Evolutionary conservation across 345 rosid genomes (phyloP), one percentile per base, ranked within the genome.

Genomic region (Eucalyptus cloeziana): DNA sequence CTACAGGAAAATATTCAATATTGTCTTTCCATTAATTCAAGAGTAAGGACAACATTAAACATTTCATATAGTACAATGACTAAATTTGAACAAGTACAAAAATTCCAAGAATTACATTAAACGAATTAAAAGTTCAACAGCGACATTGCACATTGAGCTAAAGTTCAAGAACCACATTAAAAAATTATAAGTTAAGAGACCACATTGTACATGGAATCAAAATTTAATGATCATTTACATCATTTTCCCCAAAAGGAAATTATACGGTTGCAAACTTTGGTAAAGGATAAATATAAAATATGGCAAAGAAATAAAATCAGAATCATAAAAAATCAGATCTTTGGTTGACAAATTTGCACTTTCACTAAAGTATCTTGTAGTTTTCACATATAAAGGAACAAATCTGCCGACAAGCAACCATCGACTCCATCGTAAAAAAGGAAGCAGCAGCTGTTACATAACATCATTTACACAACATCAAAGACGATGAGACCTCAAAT

Each of bases 1-100:
- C 3, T 24, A 56, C 2, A 56, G 0, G 0, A 24, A 56, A 24
- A 56, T 4, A 2, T 56, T 10, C 0, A 22, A 10, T 56, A 22
- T 56, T 22, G 5, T 9, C 3, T 24, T 56, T 56, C 13, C 10
- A 7, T 52, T 19, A 19, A 52, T 52, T 52, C 10, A 7, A 52
- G 4, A 19, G 19, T 0, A 52, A 52, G 0, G 24, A 19, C 58
- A 56, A 24, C 6, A 9, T 56, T 56, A 8, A 56, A 56, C 62
- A 8, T 56, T 56, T 56, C 30, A 56, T 56, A 56, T 24, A 24
- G 1, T 56, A 0, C 13, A 4, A 2, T 3, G 12, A 2, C 62
- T 56, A 56, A 54, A 54, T 21, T 3, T 54, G 2, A 54, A 54
- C 11, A 22, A 0, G 10, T 54, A 54, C 11, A 4, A 22, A 56